Evolutionary conservation across 805 yeast genomes (phyloP), one percentile per base, ranked within the genome.

Genomic region (Debaryomyces hansenii): DNA sequence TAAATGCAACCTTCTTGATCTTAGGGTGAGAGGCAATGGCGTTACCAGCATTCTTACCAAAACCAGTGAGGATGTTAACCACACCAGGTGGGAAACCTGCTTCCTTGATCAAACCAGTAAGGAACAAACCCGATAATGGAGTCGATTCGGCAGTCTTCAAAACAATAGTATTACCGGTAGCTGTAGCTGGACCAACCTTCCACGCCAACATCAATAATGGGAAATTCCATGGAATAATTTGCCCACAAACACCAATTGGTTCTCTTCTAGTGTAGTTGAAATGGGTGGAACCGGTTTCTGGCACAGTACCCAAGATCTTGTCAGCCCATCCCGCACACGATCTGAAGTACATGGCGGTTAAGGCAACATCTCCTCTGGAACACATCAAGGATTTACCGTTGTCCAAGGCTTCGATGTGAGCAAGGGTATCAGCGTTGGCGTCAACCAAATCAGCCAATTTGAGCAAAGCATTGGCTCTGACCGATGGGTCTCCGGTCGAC

Each of bases 181-280:
- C 95, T 54, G 90, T 69, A 47, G 95, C 96, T 40, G 97, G 97
- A 48, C 91, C 96, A 51, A 91, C 74, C 70, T 91, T 91, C 97
- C 97, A 91, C 24, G 95, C 76, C 75, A 90, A 86, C 94, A 91
- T 90, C 66, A 89, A 78, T 57, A 91, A 71, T 52, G 97, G 97
- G 82, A 90, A 91, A 75, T 91, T 91, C 97, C 97, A 91, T 57
- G 97, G 97, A 56, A 91, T 90, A 63, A 91, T 87, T 69, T 89
- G 96, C 49, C 96, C 97, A 67, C 96, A 89, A 40, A 91, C 97
- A 65, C 97, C 97, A 59, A 88, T 74, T 49, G 97, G 96, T 70
- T 90, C 96, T 69, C 86, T 85, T 67, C 83, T 82, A 54, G 92
- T 84, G 72, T 85, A 89, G 51, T 81, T 80, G 66, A 90, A 82